Conservation (phyloP, 2,329 filamentous ascomycete species). For the Exophiala calicioides region DNA sequence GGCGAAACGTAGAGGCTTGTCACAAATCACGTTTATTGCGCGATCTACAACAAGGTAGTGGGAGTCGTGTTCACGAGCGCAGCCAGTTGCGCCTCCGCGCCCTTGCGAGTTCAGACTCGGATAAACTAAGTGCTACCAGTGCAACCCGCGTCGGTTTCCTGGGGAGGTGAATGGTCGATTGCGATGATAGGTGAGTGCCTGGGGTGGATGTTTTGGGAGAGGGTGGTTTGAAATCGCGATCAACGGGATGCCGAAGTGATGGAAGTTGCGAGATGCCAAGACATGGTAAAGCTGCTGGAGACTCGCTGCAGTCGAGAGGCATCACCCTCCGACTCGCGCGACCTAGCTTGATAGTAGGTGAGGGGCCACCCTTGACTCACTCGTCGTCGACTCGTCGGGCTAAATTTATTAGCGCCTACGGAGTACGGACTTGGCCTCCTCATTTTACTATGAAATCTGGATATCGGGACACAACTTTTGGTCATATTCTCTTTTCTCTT, state of each 20-base stretch:
- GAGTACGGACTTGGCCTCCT: no score
- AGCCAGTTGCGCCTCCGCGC: conserved; percentile 14
- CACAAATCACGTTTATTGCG: conserved; percentile 27
- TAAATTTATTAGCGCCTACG: no score
- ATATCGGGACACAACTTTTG: no score
- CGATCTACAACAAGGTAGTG: conserved; percentile 28
- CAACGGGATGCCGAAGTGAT: no score
- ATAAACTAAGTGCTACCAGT: conserved; percentile 10
- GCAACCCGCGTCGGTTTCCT: not conserved
- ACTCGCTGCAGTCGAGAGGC: no score
- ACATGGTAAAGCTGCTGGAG: not conserved
- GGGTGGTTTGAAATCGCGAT: conserved; percentile 4
- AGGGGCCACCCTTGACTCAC: no score
- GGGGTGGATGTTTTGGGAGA: not conserved
- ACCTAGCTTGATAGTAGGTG: no score
- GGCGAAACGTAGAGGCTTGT: conserved; percentile 15
- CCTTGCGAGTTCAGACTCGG: conserved; percentile 9
- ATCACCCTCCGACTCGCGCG: no score
- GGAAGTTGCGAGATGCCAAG: conserved; percentile 14
- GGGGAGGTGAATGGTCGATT: no score
- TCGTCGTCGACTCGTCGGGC: no score
- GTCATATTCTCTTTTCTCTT: no score
- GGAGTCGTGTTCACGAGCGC: conserved; percentile 23
- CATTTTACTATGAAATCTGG: no score
- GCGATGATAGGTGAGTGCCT: not conserved